phyloP scores from a whole-genome alignment of 768 basidiomycete genomes.

The Mycena haematopus region DNA sequence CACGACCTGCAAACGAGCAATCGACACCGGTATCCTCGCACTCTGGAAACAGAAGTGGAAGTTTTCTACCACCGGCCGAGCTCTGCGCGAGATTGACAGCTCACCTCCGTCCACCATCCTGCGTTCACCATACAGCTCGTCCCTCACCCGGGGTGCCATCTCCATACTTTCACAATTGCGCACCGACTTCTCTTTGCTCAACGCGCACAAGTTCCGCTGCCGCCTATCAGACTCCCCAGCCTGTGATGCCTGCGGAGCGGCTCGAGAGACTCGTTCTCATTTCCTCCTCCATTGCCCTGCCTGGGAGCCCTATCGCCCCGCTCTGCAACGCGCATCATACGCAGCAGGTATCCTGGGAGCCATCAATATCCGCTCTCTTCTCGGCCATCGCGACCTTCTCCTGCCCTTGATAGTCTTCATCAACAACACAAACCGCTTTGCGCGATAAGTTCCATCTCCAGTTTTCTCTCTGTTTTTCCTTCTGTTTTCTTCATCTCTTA shows the following conservation, averaged over 20 bases:
- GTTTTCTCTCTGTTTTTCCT: not conserved
- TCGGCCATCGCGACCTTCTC: not conserved
- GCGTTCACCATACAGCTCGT: slow-evolving; percentile 6
- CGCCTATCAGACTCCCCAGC: not conserved
- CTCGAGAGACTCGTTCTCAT: slow-evolving; percentile 8
- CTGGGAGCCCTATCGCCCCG: slow-evolving; percentile 4
- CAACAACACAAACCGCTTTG: not conserved
- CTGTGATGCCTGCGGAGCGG: not conserved
- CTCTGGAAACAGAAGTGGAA: not conserved
- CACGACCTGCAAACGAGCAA: not conserved
- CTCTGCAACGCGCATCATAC: not conserved
- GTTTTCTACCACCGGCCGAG: not conserved
- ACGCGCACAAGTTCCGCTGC: no score
- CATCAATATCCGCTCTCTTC: not conserved
- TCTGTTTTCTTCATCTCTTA: not conserved
- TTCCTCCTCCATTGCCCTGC: slow-evolving; percentile 14
- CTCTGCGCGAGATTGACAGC: slow-evolving; percentile 5
- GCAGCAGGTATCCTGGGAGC: not conserved
- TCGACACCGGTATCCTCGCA: not conserved
- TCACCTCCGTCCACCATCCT: slow-evolving; percentile 3
- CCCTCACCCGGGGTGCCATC: not conserved
- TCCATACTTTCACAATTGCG: not conserved
- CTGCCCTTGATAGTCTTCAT: no score
- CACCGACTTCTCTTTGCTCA: not conserved
- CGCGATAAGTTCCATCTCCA: not conserved